Percentiles rank a stretch among this genome's conserved stretches.
These are phyloP conservation scores for Phoma sp. DNA, from an alignment of 2,329 filamentous ascomycete genomes.

Conservation along the genomic window DNA sequence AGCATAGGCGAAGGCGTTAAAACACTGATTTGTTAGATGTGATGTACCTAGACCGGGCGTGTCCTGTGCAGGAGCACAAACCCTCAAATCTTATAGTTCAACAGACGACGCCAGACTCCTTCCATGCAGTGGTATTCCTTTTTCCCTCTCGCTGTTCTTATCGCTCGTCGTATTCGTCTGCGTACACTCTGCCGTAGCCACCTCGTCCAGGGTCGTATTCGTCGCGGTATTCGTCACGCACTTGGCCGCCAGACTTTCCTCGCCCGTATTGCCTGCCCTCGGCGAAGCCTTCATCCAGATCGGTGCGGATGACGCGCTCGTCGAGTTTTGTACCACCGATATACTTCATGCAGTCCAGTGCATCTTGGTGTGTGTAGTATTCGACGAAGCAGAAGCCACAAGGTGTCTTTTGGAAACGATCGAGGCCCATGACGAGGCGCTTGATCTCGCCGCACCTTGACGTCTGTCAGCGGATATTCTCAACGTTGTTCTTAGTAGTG, in stretches of 20 bases:
- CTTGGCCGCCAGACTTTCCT: constrained; percentile 94
- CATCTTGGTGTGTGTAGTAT: constrained; percentile 97
- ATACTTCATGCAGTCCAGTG: constrained; percentile 98
- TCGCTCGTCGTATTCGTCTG: constrained; percentile 42
- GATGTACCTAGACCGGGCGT: constrained; percentile 16
- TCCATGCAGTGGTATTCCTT: constrained; percentile 22
- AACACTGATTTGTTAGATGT: constrained; percentile 18
- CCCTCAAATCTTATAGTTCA: constrained; percentile 5
- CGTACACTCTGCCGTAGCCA: constrained; percentile 76
- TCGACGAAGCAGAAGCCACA: constrained; percentile 99
- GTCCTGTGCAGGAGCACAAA: constrained; percentile 7
- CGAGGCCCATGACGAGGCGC: constrained; percentile 94
- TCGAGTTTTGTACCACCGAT: constrained; percentile 97
- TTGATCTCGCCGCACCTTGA: constrained; percentile 86
- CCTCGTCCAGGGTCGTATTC: constrained; percentile 96
- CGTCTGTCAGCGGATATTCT: not conserved
- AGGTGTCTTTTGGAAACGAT: constrained; percentile 95
- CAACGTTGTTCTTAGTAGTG: constrained; percentile 41
- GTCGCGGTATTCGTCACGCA: constrained; percentile 95
- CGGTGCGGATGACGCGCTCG: constrained; percentile 93
- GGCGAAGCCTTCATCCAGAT: constrained; percentile 93
- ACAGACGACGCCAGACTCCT: constrained; percentile 25
- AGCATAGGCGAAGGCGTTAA: constrained; percentile 11
- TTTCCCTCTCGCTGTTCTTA: not conserved
- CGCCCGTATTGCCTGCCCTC: constrained; percentile 96